Evolutionary conservation across 2,329 filamentous ascomycete species (phyloP).

Genomic region (Aureobasidium sp.): DNA sequence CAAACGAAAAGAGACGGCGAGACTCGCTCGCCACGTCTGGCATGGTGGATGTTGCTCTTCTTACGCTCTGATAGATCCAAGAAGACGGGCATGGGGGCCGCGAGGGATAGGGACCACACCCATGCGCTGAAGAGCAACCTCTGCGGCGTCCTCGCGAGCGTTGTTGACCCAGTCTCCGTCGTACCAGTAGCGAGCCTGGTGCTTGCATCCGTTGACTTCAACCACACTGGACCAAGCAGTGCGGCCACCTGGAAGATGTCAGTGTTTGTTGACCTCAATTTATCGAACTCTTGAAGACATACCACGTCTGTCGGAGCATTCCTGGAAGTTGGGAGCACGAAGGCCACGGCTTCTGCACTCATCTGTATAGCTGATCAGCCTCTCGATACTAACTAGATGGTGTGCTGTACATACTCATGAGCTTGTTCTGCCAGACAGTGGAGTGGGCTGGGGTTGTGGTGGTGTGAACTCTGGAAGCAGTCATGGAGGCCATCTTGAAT

Average conservation of each 20-base stretch:
- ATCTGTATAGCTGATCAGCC: slow-evolving; percentile 34
- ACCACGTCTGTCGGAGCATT: slow-evolving; percentile 15
- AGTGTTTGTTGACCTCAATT: background rate
- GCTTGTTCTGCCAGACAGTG: slow-evolving; percentile 21
- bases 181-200: slow-evolving; percentile 81
- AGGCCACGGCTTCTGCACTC: slow-evolving; percentile 24
- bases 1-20: background rate
- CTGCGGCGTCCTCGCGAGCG: slow-evolving; percentile 83
- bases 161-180: slow-evolving; percentile 83
- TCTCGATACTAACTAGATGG: background rate
- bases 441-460: slow-evolving; percentile 14
- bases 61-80: slow-evolving; percentile 7
- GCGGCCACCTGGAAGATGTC: slow-evolving; percentile 57
- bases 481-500: slow-evolving; percentile 14
- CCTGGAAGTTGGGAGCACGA: slow-evolving; percentile 15
- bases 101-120: slow-evolving; percentile 13
- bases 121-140: slow-evolving; percentile 57
- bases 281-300: background rate
- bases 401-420: slow-evolving; percentile 25
- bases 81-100: background rate
- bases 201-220: slow-evolving; percentile 55
- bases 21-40: too few relatives aligned
- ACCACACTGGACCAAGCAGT: slow-evolving; percentile 86
- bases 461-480: slow-evolving; percentile 12
- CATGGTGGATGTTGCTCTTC: background rate